Base-by-base conservation (phyloP, 2,329 filamentous ascomycete species). In the Xylariaceae sp. region DNA sequence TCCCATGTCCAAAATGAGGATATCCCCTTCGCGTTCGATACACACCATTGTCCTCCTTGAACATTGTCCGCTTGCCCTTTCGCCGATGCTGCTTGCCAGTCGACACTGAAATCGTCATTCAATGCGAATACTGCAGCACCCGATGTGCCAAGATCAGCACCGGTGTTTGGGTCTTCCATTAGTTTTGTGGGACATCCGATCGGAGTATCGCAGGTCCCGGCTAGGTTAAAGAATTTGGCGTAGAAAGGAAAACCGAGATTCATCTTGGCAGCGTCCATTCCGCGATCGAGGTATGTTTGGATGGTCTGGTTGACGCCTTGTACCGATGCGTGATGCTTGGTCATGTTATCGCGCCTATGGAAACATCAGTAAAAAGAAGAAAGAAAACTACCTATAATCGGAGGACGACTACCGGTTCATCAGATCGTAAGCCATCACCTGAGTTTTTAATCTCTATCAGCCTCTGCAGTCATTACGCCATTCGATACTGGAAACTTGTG, bases 1-100 rank as follows among this genome's bases (percentile, higher is more conserved):
- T 79, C 76, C 71, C 72, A 79, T 2, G 71, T 71, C 76, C 74
- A 79, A 61, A 73, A 79, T 28, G 76, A 16, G n/a, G 26, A 39
- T 17, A 39, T 6, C 22, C 22, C 22, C 13, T 17, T n/a, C 17
- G 15, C 30, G 16, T 32, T 36, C 19, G 45, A 44, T 15, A 45
- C 19, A 26, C 42, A 50, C 32, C 38, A 50, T 18, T 37, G 6
- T 6, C 35, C 47, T 3, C 45, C 42, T 3, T 32, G 37, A 2
- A 2, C 11, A 2, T 28, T 9, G 32, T 48, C 47, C 2, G 34
- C 33, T 26, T 26, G 22, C 22, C 22, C 22, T 11, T 26, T 26
- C 6, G 22, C 22, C 22, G 11, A 6, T 11, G 11, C 22, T 11
- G 22, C 11, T 11, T 26, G 6, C 22, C 22, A 26, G 6, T 6